These are phyloP conservation scores for Triticum urartu DNA, from an alignment of 176 grass and related monocot species.

Conservation along the genomic window DNA sequence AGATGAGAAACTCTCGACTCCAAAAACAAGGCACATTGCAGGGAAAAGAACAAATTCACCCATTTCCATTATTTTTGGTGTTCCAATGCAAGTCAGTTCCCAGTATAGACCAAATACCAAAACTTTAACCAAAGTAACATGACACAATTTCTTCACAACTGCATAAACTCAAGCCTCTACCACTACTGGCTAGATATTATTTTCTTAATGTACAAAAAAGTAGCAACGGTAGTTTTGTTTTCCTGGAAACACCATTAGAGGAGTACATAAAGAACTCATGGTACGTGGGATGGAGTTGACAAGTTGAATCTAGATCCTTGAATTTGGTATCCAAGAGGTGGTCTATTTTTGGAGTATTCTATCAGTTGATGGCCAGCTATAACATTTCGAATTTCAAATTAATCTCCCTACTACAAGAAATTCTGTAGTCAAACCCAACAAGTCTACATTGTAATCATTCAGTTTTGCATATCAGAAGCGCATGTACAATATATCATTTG, in stretches of 20 bases:
- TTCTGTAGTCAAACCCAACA: not conserved
- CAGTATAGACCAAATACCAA: conserved; percentile 11
- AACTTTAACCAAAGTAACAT: not conserved
- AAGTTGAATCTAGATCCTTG: conserved; percentile 3
- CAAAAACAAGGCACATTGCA: not conserved
- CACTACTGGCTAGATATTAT: not conserved
- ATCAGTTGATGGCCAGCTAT: not conserved
- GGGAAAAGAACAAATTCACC: not conserved
- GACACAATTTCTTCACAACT: not conserved
- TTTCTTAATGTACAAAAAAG: not conserved
- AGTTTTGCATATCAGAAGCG: conserved; percentile 1
- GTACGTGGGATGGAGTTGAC: not conserved
- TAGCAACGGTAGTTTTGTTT: not conserved
- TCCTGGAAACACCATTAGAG: not conserved
- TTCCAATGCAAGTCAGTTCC: not conserved
- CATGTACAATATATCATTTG: not conserved
- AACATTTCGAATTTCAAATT: not conserved
- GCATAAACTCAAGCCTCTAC: not conserved
- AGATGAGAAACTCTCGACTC: not conserved
- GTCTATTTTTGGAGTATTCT: not conserved
- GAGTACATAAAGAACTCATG: not conserved
- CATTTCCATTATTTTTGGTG: conserved; percentile 3
- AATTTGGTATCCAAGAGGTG: not conserved
- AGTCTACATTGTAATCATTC: not conserved
- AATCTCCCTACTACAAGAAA: not conserved